Conservation (phyloP, 805 yeast genomes). For the Metschnikowia corniflorae region DNA sequence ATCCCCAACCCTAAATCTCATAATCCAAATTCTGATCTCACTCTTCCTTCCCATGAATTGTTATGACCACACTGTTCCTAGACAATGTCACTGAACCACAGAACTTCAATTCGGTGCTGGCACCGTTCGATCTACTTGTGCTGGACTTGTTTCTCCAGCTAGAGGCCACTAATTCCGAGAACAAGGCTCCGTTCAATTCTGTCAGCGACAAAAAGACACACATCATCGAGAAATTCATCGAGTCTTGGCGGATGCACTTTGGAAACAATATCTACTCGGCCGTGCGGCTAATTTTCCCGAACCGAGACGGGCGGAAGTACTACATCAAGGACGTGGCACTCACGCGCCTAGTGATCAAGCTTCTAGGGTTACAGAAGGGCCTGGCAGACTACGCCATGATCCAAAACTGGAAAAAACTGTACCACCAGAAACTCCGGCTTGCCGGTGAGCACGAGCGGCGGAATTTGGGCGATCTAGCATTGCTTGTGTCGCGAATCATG, state of each 20-base stretch:
- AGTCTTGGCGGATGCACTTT: slow-evolving; percentile 33
- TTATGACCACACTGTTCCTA: slow-evolving; percentile 11
- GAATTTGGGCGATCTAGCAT: slow-evolving; percentile 35
- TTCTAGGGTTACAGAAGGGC: slow-evolving; percentile 55
- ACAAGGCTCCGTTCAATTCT: slow-evolving; percentile 17
- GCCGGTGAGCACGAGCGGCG: slow-evolving; percentile 43
- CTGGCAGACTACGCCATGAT: slow-evolving; percentile 54
- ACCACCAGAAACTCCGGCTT: slow-evolving; percentile 28
- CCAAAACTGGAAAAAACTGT: slow-evolving; percentile 35
- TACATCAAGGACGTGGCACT: slow-evolving; percentile 62
- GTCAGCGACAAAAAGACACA: slow-evolving; percentile 16
- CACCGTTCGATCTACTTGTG: slow-evolving; percentile 19
- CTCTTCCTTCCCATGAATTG: no score
- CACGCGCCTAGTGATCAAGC: slow-evolving; percentile 44
- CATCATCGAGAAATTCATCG: slow-evolving; percentile 26
- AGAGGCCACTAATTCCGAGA: slow-evolving; percentile 14
- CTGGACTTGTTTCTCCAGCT: slow-evolving; percentile 17
- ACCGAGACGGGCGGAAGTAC: slow-evolving; percentile 59
- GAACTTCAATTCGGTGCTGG: slow-evolving; percentile 13
- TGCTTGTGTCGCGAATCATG: slow-evolving; percentile 48
- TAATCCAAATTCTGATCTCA: no score
- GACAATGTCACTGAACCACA: slow-evolving; percentile 16
- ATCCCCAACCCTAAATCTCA: background rate
- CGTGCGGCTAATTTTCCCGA: slow-evolving; percentile 57
- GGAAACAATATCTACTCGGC: slow-evolving; percentile 61